Percentiles rank a stretch among this genome's conserved stretches.
Conservation (phyloP, 192 early-diverging fungal genomes). For the Allomyces arbusculus region DNA sequence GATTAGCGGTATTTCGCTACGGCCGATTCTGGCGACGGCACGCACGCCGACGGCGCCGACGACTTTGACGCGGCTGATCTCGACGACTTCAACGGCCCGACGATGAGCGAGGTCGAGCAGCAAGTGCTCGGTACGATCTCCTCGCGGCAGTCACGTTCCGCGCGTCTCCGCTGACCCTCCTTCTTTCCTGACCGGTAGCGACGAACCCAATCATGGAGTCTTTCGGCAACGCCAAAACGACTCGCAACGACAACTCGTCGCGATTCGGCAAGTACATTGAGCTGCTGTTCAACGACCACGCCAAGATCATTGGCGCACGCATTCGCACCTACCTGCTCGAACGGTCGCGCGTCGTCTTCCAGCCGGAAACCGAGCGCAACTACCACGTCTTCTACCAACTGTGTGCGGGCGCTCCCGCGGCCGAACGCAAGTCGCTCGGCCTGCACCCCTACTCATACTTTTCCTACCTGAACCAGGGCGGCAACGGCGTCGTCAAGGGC, state of each 20-base stretch:
- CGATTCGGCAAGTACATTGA: constrained; percentile 98
- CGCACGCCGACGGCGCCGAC: constrained; percentile 7
- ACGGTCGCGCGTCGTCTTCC: constrained; percentile 82
- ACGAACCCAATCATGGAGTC: constrained; percentile 99
- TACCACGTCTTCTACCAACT: constrained; percentile 99
- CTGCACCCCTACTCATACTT: neutral
- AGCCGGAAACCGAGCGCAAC: constrained; percentile 80
- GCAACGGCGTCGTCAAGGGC: constrained; percentile 50
- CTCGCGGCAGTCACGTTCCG: neutral
- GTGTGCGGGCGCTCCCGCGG: constrained; percentile 66
- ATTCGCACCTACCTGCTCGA: constrained; percentile 94
- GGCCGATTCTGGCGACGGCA: constrained; percentile 9
- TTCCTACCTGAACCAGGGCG: constrained; percentile 40
- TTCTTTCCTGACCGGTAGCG: constrained; percentile 15
- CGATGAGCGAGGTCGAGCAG: constrained; percentile 55
- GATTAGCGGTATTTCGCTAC: constrained; percentile 66
- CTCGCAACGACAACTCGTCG: constrained; percentile 93
- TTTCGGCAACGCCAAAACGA: constrained; percentile 98
- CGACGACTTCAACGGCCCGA: constrained; percentile 10
- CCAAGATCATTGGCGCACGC: constrained; percentile 73
- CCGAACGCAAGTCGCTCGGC: constrained; percentile 2
- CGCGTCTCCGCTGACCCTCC: neutral
- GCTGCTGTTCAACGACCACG: constrained; percentile 69
- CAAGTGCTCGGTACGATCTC: constrained; percentile 39
- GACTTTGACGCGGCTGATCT: constrained; percentile 11